A percentile compares a stretch with the other conserved stretches of the same genome.
Evolutionary conservation across 306 rosid species (phyloP).

Genomic region (Vigna mungo): DNA sequence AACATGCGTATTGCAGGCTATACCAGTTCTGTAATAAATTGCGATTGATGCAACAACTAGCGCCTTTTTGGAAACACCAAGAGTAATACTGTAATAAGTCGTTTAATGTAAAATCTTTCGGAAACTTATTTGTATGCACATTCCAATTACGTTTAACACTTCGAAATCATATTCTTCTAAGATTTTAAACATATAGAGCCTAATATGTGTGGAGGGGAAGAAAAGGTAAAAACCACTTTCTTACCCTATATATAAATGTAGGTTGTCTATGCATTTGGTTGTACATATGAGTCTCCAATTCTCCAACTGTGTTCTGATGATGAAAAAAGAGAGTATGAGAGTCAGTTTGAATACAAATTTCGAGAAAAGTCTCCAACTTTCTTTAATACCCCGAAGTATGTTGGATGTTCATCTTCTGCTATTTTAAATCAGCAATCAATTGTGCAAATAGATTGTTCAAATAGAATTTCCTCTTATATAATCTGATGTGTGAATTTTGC

Average conservation of each 20-base stretch:
- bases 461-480: not conserved
- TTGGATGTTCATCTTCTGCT: not conserved
- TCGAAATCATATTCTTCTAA: too few species aligned
- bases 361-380: not conserved
- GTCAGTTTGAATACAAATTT: not conserved
- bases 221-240: too few species aligned
- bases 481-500: not conserved
- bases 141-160: not conserved
- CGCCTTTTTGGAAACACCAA: too few species aligned
- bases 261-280: not conserved
- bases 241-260: too few species aligned
- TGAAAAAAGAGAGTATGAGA: not conserved
- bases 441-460: not conserved
- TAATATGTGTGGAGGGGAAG: too few species aligned
- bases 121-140: too few species aligned
- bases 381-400: not conserved
- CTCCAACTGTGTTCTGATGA: not conserved
- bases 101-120: too few species aligned
- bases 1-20: too few species aligned
- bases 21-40: too few species aligned
- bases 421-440: not conserved
- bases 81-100: too few species aligned
- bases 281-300: not conserved
- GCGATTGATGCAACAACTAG: too few species aligned
- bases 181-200: too few species aligned